Base-by-base conservation (phyloP, 2,329 filamentous ascomycete species). In the Botrytis cinerea region DNA sequence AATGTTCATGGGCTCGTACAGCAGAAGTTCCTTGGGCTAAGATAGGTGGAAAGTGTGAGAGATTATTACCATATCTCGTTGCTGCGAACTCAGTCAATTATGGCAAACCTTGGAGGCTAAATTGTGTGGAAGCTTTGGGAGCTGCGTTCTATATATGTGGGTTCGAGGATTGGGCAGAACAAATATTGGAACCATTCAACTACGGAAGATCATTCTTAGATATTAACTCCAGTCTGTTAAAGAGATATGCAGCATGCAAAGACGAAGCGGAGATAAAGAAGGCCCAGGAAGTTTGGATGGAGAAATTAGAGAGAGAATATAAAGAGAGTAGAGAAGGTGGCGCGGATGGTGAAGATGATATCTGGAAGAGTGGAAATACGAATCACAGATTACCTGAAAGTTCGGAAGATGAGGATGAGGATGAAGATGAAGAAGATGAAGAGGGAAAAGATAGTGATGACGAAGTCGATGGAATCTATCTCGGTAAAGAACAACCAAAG, bases 31-130 rank as follows among this genome's bases (percentile, higher is more conserved):
- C 95, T 70, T 99, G 95, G 90, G 87, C 86, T 74, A 92, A 92
- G 77, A 97, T 99, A 74, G 96, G 96, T 43, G 96, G 96, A 38
- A 96, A 95, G 82, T 97, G 95, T 82, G 94, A 97, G 85, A 87
- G 96, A 71, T 83, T 98, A 76, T 85, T 99, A 73, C 96, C 96
- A 0, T 99, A 99, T 82, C 90, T 99, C 12, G 95, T 99, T 68
- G 96, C 96, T 9, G 96, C 96, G 66, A 99, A 99, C 82, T 92
- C 93, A 1, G 96, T 98, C 80, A 99, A 99, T 84, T 99, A 99
- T 83, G 96, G 96, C 75, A 93, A 93, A 80, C 96, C 96, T 8
- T 98, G 95, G 93, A 87, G 95, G 72, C 83, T 99, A 75, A 99
- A 99, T 83, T 99, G 96, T 79, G 96, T 94, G 45, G 96, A 99